These are phyloP conservation scores for Metschnikowia gruessii DNA, from an alignment of 805 yeast genomes.

Conservation along the genomic window DNA sequence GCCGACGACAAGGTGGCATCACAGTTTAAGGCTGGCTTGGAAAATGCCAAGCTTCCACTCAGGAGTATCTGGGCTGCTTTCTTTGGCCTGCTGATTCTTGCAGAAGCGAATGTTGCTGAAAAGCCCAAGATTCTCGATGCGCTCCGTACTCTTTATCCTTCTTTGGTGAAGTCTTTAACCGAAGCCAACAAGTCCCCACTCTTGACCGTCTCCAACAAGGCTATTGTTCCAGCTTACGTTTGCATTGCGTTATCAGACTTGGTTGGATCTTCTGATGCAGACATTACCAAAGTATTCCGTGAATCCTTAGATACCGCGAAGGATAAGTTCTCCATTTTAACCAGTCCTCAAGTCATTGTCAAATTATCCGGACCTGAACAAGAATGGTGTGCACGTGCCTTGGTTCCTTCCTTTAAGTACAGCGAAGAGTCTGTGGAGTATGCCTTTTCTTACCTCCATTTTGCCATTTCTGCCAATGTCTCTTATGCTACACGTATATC, in stretches of 20 bases:
- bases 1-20: conserved; percentile 20
- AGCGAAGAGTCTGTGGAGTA: conserved; percentile 19
- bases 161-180: conserved; percentile 27
- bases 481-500: conserved; percentile 32
- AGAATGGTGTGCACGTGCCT: conserved; percentile 51
- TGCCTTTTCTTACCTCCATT: conserved; percentile 52
- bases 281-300: conserved; percentile 25
- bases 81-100: conserved; percentile 37
- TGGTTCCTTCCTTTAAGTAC: conserved; percentile 31
- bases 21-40: conserved; percentile 54
- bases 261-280: conserved; percentile 14
- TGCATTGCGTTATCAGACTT: conserved; percentile 29
- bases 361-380: conserved; percentile 51
- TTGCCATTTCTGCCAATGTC: conserved; percentile 42
- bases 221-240: conserved; percentile 55
- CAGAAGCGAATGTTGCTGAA: neutral
- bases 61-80: conserved; percentile 66
- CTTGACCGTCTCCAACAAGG: conserved; percentile 49
- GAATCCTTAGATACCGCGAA: conserved; percentile 36
- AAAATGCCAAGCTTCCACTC: conserved; percentile 59
- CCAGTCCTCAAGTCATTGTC: conserved; percentile 46
- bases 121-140: conserved; percentile 8
- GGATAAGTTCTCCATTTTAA: conserved; percentile 48
- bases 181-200: conserved; percentile 53
- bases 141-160: conserved; percentile 20